A percentile compares a stretch with the other conserved stretches of the same genome.
Conservation (phyloP, 2,329 filamentous ascomycete species). For the Pseudogymnoascus sp. region DNA sequence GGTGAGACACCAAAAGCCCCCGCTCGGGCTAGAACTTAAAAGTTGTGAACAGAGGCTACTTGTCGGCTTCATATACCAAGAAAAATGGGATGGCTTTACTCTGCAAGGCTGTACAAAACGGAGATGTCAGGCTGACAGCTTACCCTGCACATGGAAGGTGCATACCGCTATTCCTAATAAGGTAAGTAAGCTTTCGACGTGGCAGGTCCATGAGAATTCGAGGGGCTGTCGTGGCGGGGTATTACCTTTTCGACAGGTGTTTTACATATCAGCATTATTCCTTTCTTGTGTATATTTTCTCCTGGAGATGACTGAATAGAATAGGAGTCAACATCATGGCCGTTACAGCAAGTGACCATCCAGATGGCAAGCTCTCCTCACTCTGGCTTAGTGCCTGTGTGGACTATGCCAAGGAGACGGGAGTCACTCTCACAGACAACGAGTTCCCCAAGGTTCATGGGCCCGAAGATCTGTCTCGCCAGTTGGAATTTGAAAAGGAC, state of each 20-base stretch:
- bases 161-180: background rate
- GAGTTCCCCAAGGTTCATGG: conserved; percentile 1
- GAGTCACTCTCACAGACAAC: background rate
- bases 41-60: background rate
- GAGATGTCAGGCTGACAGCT: background rate
- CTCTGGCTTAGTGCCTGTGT: background rate
- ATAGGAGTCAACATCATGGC: background rate
- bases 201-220: background rate
- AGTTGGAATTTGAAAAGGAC: background rate
- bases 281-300: background rate
- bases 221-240: background rate
- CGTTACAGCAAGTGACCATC: background rate
- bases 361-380: background rate
- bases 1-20: background rate
- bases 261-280: background rate
- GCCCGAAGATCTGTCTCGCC: background rate
- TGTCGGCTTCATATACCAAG: background rate
- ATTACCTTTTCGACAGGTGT: background rate
- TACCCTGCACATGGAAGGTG: background rate
- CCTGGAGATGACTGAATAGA: background rate
- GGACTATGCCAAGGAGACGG: conserved; percentile 4
- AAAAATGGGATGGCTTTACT: background rate
- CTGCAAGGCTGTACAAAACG: background rate
- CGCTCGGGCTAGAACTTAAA: background rate
- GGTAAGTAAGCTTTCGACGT: background rate